Base-by-base conservation (phyloP, 1,284 basidiomycete genomes). In the Fomitiporia mediterranea region DNA sequence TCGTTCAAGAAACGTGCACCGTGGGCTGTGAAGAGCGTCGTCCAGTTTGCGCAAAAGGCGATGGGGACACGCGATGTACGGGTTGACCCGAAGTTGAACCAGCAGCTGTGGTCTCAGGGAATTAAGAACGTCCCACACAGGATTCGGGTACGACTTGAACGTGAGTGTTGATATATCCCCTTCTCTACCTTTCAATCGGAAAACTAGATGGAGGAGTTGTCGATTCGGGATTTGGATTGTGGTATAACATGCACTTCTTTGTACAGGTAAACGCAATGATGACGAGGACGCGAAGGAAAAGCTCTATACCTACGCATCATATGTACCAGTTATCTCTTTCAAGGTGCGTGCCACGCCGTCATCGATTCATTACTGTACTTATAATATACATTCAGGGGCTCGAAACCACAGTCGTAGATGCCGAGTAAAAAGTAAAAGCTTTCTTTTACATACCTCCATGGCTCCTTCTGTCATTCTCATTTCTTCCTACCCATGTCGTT, bases 231-330 rank as follows among this genome's bases (percentile, higher is more conserved):
- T n/a, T n/a, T n/a, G n/a, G n/a, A n/a, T n/a, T n/a, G n/a, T n/a
- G n/a, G n/a, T n/a, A n/a, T n/a, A n/a, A n/a, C n/a, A n/a, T 44
- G n/a, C 11, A 13, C 15, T 35, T 46, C 25, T n/a, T 35, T 62
- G 52, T 62, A 2, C 60, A 90, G 88, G 88, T 64, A 89, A 89
- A 74, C 86, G 92, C 68, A 94, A 94, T 72, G 94, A 97, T 73
- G 93, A 95, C 67, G 94, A 97, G 79, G 89, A 87, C 67, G 93
- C 94, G 61, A 96, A 95, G 79, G 94, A 98, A 81, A 97, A 96
- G 80, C 86, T 98, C 58, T 97, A 81, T 82, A 95, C 93, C 51
- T 91, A 94, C 70, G 94, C 90, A 61, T 83, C 83, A 60, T 82
- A 89, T 69, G 86, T 97, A 62, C 78, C 82, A 50, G 89, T 91